These are phyloP conservation scores for Phellopilus nigrolimitatus DNA, from an alignment of 1,284 basidiomycete genomes.

Conservation along the genomic window DNA sequence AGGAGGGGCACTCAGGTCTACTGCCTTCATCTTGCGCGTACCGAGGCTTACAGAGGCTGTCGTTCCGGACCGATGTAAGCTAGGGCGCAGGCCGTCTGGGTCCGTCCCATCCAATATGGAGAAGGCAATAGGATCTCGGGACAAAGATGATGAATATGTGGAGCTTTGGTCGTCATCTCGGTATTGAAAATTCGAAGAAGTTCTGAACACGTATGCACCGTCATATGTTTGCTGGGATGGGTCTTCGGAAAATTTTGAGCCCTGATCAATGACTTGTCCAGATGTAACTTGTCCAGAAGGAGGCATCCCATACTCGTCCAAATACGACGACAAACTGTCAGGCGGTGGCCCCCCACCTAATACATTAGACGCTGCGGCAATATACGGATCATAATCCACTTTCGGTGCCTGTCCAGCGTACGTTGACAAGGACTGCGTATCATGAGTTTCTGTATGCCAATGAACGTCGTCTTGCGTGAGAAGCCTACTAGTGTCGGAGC, in stretches of 20 bases:
- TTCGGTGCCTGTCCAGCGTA: not conserved
- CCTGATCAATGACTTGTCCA: not conserved
- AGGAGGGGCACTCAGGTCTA: conserved; percentile 82
- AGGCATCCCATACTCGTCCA: not conserved
- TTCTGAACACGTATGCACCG: not conserved
- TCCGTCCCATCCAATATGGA: conserved; percentile 10
- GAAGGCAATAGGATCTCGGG: conserved; percentile 11
- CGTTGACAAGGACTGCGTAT: not conserved
- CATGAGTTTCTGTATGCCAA: not conserved
- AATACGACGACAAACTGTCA: not conserved
- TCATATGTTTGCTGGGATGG: not conserved
- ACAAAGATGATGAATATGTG: conserved; percentile 4
- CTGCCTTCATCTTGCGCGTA: conserved; percentile 73
- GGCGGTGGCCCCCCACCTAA: conserved; percentile 48
- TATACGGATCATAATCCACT: conserved; percentile 44
- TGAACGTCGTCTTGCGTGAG: not conserved
- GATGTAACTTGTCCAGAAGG: not conserved
- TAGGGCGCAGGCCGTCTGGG: conserved; percentile 37
- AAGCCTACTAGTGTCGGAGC: not conserved
- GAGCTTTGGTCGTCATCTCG: conserved; percentile 14
- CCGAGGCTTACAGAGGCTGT: conserved; percentile 53
- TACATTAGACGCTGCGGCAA: conserved; percentile 75
- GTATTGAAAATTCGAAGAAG: not conserved
- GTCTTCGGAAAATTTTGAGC: not conserved
- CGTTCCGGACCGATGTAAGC: conserved; percentile 53